phyloP scores from a whole-genome alignment of 441 rosid species.

The Euphorbia schlechtendalii region DNA sequence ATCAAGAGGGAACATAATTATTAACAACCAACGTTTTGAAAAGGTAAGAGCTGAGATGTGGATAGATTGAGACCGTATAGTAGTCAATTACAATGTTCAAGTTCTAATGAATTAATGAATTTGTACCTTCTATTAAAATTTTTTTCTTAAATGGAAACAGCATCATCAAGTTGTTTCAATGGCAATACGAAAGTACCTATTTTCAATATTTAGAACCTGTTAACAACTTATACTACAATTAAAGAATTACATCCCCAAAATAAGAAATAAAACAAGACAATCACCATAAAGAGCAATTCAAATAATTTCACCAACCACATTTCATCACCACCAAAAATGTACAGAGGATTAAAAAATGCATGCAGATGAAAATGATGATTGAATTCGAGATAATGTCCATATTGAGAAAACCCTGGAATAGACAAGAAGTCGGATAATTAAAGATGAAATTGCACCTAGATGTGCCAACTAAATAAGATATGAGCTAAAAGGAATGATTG shows the following conservation, averaged over 20 bases:
- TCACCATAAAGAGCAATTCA: not conserved
- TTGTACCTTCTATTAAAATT: constrained; percentile 60
- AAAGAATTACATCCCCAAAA: constrained; percentile 22
- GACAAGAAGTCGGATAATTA: too few species aligned
- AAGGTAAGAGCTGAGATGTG: constrained; percentile 10
- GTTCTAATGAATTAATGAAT: constrained; percentile 34
- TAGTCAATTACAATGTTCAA: constrained; percentile 21
- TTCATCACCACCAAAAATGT: not conserved
- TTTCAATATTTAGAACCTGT: constrained; percentile 65
- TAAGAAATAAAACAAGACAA: constrained; percentile 10
- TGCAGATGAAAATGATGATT: not conserved
- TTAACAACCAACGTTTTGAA: constrained; percentile 39
- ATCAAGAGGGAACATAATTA: constrained; percentile 28
- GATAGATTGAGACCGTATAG: constrained; percentile 16
- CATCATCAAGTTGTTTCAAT: constrained; percentile 69
- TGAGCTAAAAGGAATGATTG: too few species aligned
- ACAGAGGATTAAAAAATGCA: constrained; percentile 1
- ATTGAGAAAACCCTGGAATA: too few species aligned
- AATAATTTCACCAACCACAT: constrained; percentile 2
- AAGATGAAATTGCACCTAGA: not conserved
- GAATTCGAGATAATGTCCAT: too few species aligned
- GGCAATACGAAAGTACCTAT: constrained; percentile 69
- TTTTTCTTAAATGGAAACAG: constrained; percentile 65
- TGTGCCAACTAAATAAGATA: not conserved
- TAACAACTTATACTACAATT: constrained; percentile 43